phyloP scores from a whole-genome alignment of 2,329 filamentous ascomycete species.

The Aspergillus fumigatus region DNA sequence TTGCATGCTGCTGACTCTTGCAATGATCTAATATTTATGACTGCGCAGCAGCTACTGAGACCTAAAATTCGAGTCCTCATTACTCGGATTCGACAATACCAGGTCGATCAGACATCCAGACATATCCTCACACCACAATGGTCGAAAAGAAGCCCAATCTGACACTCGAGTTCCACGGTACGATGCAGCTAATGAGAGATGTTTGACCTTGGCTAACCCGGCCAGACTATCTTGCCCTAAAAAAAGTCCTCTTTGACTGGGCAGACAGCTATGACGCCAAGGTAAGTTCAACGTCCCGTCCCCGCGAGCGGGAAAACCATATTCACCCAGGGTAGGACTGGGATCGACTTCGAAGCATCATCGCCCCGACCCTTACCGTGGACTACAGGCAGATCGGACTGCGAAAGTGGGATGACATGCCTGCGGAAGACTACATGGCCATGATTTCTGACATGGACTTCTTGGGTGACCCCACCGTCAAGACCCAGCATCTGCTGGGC shows the following conservation, averaged over 20 bases:
- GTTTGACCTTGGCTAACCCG: background rate
- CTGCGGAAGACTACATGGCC: constrained; percentile 56
- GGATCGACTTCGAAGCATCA: constrained; percentile 36
- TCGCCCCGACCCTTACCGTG: constrained; percentile 44
- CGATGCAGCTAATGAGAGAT: background rate
- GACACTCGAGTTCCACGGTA: background rate
- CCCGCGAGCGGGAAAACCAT: background rate
- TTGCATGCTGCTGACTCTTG: background rate
- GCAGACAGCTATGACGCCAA: constrained; percentile 44
- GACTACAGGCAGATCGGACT: constrained; percentile 66
- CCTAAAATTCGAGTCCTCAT: background rate
- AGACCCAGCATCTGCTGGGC: constrained; percentile 63
- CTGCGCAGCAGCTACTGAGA: background rate
- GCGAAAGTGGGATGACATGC: constrained; percentile 58
- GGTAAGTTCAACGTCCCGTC: constrained; percentile 24
- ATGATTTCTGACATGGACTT: constrained; percentile 57
- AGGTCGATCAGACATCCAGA: background rate
- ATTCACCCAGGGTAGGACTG: constrained; percentile 30
- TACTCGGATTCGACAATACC: background rate
- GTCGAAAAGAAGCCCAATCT: background rate
- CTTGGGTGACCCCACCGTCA: constrained; percentile 57
- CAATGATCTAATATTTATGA: background rate
- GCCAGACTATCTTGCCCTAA: constrained; percentile 32
- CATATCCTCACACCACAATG: background rate
- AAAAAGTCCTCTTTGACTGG: constrained; percentile 40